These are phyloP conservation scores for Boletus subparvulus DNA, from an alignment of 768 basidiomycete genomes.

Conservation along the genomic window DNA sequence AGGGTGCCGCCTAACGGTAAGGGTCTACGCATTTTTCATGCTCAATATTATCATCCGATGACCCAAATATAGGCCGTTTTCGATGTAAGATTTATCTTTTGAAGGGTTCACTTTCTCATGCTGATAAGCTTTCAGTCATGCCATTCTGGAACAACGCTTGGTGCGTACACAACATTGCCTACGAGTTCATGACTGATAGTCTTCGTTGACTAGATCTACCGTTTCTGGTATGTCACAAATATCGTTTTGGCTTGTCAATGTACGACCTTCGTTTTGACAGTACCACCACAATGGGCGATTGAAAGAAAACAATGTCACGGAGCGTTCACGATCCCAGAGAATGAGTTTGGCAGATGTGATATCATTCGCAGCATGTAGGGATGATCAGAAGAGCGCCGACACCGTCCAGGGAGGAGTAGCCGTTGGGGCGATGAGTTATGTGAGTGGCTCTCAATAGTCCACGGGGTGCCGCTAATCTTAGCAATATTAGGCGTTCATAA, in stretches of 20 bases:
- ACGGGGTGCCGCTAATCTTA: neutral
- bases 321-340: constrained; percentile 39
- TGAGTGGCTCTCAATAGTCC: constrained; percentile 34
- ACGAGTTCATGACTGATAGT: neutral
- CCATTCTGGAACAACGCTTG: constrained; percentile 52
- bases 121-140: constrained; percentile 35
- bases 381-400: constrained; percentile 72
- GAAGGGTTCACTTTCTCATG: neutral
- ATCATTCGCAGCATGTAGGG: constrained; percentile 70
- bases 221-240: constrained; percentile 24
- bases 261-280: constrained; percentile 29
- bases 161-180: constrained; percentile 13
- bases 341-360: constrained; percentile 78
- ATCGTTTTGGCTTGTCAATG: neutral
- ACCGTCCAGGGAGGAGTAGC: constrained; percentile 62
- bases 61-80: constrained; percentile 39
- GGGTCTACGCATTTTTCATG: neutral
- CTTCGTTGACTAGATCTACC: constrained; percentile 21
- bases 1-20: constrained; percentile 65
- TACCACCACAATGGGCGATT: constrained; percentile 60
- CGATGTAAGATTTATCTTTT: constrained; percentile 39
- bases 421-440: constrained; percentile 80
- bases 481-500: constrained; percentile 57
- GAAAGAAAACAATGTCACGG: constrained; percentile 43
- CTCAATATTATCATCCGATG: neutral